Evolutionary conservation across 2,329 filamentous ascomycete genomes (phyloP).

Genomic region (Fusarium sp.): DNA sequence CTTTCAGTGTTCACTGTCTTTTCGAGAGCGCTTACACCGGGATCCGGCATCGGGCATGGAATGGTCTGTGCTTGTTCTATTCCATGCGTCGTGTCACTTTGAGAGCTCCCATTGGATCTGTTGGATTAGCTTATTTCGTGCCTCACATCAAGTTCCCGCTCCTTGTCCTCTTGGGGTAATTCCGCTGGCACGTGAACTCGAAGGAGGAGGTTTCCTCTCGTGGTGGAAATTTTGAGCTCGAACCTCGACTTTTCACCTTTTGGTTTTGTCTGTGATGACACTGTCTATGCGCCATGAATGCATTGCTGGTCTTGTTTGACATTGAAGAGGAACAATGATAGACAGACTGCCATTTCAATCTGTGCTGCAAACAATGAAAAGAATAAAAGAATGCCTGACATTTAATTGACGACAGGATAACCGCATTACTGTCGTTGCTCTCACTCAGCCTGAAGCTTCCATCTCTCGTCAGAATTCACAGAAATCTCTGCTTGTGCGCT

Average conservation of each 20-base stretch:
- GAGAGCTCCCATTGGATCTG: conserved; percentile 12
- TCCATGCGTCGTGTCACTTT: conserved; percentile 8
- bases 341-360: not conserved
- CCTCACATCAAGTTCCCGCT: conserved; percentile 20
- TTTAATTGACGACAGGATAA: not conserved
- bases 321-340: not conserved
- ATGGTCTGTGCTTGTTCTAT: conserved; percentile 1
- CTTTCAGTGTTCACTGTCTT: not conserved
- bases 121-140: conserved; percentile 25
- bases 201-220: conserved; percentile 14
- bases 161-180: not conserved
- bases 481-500: conserved; percentile 21
- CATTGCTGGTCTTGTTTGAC: not conserved
- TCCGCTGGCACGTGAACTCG: conserved; percentile 29
- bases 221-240: not conserved
- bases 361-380: not conserved
- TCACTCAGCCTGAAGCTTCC: not conserved
- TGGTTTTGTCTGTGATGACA: not conserved
- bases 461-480: not conserved
- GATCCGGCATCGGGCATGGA: conserved; percentile 34
- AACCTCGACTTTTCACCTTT: conserved; percentile 32
- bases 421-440: too few relatives aligned
- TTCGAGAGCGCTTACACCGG: conserved; percentile 20
- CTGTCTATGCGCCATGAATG: not conserved
- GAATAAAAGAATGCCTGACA: not conserved